Evolutionary conservation across 208 protist species (phyloP).

Genomic region (Leishmania guyanensis): DNA sequence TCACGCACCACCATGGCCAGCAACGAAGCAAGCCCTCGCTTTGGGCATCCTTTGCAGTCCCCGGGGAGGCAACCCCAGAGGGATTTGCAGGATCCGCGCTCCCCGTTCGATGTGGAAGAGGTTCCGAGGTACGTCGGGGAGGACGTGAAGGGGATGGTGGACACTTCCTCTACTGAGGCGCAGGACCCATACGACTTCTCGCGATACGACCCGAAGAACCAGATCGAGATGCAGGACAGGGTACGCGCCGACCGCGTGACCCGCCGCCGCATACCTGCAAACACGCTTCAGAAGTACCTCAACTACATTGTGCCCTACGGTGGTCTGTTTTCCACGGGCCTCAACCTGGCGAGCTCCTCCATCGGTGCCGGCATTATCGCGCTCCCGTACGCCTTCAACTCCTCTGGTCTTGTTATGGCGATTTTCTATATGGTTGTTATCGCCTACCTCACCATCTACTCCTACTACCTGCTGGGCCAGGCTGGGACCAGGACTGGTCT

Average conservation of each 20-base stretch:
- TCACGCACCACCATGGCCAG: not conserved
- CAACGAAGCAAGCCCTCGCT: not conserved
- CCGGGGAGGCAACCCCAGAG: not conserved
- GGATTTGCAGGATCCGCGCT: not conserved
- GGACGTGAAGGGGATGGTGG: slow-evolving; percentile 5
- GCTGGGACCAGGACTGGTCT: slow-evolving; percentile 37
- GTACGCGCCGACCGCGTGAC: slow-evolving; percentile 23
- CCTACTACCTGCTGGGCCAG: slow-evolving; percentile 52
- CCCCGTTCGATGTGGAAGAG: not conserved
- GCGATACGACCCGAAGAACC: slow-evolving; percentile 17
- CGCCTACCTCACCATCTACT: slow-evolving; percentile 52
- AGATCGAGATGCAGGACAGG: slow-evolving; percentile 16
- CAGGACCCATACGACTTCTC: slow-evolving; percentile 26
- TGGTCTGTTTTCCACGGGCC: slow-evolving; percentile 43
- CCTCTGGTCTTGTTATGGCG: slow-evolving; percentile 46
- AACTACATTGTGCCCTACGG: slow-evolving; percentile 57
- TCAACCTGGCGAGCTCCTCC: slow-evolving; percentile 53
- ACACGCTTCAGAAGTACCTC: slow-evolving; percentile 36
- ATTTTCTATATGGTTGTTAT: slow-evolving; percentile 41
- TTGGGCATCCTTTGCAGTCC: too few species aligned
- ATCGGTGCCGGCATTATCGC: slow-evolving; percentile 66
- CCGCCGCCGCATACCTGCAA: slow-evolving; percentile 34
- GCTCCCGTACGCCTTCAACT: slow-evolving; percentile 55
- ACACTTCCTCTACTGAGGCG: slow-evolving; percentile 7
- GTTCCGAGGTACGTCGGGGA: not conserved